Base-by-base conservation (phyloP, 2,329 filamentous ascomycete genomes). In the Ascomycota sp. region DNA sequence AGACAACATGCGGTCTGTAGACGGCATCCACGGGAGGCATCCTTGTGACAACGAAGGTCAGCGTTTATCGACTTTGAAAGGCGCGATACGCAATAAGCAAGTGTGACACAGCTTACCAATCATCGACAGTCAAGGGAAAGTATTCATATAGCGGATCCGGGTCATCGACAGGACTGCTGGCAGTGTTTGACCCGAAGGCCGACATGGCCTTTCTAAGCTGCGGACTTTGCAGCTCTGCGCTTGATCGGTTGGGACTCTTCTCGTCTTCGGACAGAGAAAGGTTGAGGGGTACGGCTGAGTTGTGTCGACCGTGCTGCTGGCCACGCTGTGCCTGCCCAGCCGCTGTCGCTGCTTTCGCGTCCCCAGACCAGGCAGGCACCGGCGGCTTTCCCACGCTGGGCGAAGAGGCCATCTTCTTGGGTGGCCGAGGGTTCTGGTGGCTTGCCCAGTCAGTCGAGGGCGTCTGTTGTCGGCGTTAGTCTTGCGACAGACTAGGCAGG, bases 91-190 rank as follows among this genome's bases (percentile, higher is more conserved):
- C 15, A 17, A 17, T 8, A 29, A 19, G 8, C 23, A 10, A 10
- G 13, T 12, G 9, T 15, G 6, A 19, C 10, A 8, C 5, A 7
- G 19, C n/a, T 28, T 32, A 68, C 78, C 78, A 94, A 45, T 94
- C 85, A 48, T 94, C 83, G 34, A 93, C 56, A 29, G 77, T 83
- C 11, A 95, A 61, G 0, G 85, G 85, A 38, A 95, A 94, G 47
- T 95, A 94, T 53, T 95, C 85, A 47, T 94, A 94, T 12, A 94
- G 57, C 38, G 85, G 58, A 51, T 94, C 85, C 1, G 75, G 75
- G 40, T 75, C 76, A 41, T 92, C 82, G 38, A 73, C 55, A 22
- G 78, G 63, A 45, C 75, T 74, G 46, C 68, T 64, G 39, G 61
- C 62, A 27, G 44, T 40, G 30, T 51, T 51, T 15, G 53, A 50